These are phyloP conservation scores for Ustilago shanxiensis DNA, from an alignment of 1,284 basidiomycete species.

Conservation along the genomic window DNA sequence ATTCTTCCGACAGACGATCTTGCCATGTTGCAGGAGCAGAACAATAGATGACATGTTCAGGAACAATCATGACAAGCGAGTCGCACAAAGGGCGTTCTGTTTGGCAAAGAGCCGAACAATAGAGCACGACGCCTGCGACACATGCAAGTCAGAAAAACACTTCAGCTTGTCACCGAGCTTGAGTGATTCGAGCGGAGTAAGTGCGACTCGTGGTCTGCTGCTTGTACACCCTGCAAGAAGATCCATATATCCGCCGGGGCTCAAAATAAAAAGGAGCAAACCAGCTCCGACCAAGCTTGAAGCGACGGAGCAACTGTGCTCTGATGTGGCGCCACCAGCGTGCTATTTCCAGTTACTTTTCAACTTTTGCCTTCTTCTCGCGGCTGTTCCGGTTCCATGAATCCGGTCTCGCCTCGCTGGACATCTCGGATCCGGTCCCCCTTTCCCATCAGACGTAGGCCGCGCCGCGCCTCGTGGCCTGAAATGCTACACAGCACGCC, in stretches of 20 bases:
- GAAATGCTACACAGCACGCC: not conserved
- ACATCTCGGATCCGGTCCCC: slow-evolving; percentile 1
- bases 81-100: too few species aligned
- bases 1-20: too few species aligned
- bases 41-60: too few species aligned
- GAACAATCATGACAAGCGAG: too few species aligned
- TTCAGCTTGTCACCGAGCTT: too few species aligned
- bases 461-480: not conserved
- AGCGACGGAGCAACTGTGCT: not conserved
- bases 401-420: not conserved
- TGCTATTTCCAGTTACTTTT: not conserved
- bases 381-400: not conserved
- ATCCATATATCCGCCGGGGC: slow-evolving; percentile 12
- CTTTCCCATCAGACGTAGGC: not conserved
- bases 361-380: not conserved
- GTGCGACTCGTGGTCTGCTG: slow-evolving; percentile 4
- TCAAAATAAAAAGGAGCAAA: not conserved
- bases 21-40: too few species aligned
- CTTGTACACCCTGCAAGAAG: not conserved
- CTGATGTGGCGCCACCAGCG: not conserved
- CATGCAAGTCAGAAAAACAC: too few species aligned
- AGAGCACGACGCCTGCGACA: too few species aligned
- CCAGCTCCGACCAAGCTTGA: not conserved
- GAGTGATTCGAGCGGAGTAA: not conserved
- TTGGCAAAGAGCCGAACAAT: too few species aligned